phyloP scores from a whole-genome alignment of 139 green algal species.

The Closterium sp. region DNA sequence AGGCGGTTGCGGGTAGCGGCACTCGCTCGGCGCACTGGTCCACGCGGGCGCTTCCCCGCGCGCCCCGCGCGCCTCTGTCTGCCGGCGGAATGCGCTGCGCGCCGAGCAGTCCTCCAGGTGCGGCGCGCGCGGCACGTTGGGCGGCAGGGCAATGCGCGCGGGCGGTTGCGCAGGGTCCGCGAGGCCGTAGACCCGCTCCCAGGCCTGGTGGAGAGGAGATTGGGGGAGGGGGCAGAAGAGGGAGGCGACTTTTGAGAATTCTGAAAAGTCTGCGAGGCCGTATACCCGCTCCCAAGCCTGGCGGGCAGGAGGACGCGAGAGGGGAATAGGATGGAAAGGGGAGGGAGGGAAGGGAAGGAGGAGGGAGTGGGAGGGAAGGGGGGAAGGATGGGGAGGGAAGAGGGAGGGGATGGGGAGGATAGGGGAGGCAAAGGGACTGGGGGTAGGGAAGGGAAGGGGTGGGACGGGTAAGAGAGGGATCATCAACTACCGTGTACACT shows the following conservation, averaged over 20 bases:
- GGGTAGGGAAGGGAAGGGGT: too few species aligned
- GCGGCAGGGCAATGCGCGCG: not conserved
- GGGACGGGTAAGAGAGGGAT: too few species aligned
- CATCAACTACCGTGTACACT: too few species aligned
- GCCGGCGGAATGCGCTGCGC: not conserved
- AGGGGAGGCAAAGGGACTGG: not conserved
- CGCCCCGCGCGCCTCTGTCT: slow-evolving; percentile 5
- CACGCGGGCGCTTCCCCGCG: slow-evolving; percentile 12
- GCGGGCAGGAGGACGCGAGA: too few species aligned
- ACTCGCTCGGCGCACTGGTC: not conserved
- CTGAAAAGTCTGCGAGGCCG: too few species aligned
- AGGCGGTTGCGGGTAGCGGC: not conserved
- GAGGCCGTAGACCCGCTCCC: slow-evolving; percentile 7
- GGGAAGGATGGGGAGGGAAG: not conserved
- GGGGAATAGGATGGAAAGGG: too few species aligned
- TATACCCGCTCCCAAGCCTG: too few species aligned
- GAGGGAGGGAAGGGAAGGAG: too few species aligned
- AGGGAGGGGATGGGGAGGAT: not conserved
- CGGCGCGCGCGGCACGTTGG: not conserved
- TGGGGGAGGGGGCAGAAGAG: not conserved
- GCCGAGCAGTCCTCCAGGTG: slow-evolving; percentile 18
- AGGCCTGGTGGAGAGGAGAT: not conserved
- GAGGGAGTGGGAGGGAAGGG: too few species aligned
- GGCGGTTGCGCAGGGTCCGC: not conserved
- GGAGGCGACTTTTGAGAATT: too few species aligned